Percentiles rank a stretch among this genome's conserved stretches.
Evolutionary conservation across 2,329 filamentous ascomycete species (phyloP).

Genomic region (Microdochium bolleyi): DNA sequence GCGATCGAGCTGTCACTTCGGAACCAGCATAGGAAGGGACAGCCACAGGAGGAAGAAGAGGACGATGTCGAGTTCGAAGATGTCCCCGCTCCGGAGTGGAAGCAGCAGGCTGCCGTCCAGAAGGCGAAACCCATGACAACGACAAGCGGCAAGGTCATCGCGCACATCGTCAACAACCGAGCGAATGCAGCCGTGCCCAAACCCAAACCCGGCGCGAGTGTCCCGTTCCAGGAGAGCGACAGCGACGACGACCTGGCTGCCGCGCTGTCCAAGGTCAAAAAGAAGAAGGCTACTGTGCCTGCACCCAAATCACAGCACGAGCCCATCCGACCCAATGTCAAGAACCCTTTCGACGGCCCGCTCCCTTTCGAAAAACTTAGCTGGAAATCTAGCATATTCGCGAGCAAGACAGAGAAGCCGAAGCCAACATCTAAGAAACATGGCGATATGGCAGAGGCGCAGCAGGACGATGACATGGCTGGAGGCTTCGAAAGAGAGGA

Average conservation of each 20-base stretch:
- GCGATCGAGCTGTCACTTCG: constrained; percentile 83
- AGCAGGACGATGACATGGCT: constrained; percentile 39
- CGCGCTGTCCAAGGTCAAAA: constrained; percentile 65
- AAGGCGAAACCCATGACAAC: constrained; percentile 42
- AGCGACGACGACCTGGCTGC: constrained; percentile 75
- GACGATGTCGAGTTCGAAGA: constrained; percentile 41
- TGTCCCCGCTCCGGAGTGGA: constrained; percentile 44
- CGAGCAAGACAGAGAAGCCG: constrained; percentile 26
- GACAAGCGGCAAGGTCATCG: constrained; percentile 54
- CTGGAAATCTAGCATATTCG: constrained; percentile 54
- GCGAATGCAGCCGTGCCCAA: constrained; percentile 53
- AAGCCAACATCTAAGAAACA: constrained; percentile 12
- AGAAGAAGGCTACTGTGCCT: constrained; percentile 35
- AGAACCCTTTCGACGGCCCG: constrained; percentile 66
- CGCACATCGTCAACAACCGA: constrained; percentile 66
- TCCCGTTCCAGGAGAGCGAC: constrained; percentile 42
- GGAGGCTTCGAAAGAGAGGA: constrained; percentile 58
- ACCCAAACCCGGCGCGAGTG: constrained; percentile 37
- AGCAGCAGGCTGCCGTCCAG: constrained; percentile 40
- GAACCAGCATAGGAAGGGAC: constrained; percentile 40
- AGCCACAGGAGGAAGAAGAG: constrained; percentile 25
- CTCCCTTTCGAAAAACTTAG: constrained; percentile 86
- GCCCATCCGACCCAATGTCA: constrained; percentile 40
- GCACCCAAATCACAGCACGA: constrained; percentile 22
- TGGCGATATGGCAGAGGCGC: constrained; percentile 4